Conservation (phyloP, 805 yeast genomes). For the Starmerella cellae region DNA sequence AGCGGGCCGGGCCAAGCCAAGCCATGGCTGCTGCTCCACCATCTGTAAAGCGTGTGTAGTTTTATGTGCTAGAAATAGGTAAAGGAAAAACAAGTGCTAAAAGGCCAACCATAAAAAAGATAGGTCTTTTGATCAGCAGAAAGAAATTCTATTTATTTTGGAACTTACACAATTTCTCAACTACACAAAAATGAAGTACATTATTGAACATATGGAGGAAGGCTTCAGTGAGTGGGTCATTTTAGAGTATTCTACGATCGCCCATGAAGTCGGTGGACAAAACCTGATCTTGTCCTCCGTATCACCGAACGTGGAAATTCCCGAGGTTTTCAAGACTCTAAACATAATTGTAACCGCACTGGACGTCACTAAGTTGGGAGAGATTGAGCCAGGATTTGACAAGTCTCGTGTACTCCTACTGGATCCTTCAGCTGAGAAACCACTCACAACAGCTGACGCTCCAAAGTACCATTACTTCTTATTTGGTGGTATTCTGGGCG, state of each 20-base stretch:
- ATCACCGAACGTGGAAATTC: constrained; percentile 57
- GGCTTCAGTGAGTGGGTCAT: constrained; percentile 95
- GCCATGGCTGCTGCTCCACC: no score
- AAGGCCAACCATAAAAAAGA: no score
- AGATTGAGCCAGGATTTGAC: constrained; percentile 28
- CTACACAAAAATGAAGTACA: constrained; percentile 41
- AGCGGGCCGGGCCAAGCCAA: no score
- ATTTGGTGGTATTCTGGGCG: constrained; percentile 93
- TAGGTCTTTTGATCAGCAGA: no score
- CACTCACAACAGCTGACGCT: constrained; percentile 58
- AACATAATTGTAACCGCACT: constrained; percentile 41
- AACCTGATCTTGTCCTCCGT: constrained; percentile 68
- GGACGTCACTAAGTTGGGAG: constrained; percentile 40
- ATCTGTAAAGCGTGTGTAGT: no score
- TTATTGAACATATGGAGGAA: constrained; percentile 94
- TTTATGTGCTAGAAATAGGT: no score
- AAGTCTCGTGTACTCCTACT: constrained; percentile 57
- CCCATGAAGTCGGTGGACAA: constrained; percentile 66
- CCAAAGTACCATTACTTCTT: constrained; percentile 69
- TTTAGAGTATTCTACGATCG: constrained; percentile 71
- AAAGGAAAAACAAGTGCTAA: no score
- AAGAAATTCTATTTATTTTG: no score
- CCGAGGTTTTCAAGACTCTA: constrained; percentile 35
- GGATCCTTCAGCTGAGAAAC: constrained; percentile 75
- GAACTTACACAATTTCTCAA: no score